Evolutionary conservation across 768 basidiomycete genomes (phyloP), one percentile per base, ranked within the genome.

Genomic region (Trametes elegans): DNA sequence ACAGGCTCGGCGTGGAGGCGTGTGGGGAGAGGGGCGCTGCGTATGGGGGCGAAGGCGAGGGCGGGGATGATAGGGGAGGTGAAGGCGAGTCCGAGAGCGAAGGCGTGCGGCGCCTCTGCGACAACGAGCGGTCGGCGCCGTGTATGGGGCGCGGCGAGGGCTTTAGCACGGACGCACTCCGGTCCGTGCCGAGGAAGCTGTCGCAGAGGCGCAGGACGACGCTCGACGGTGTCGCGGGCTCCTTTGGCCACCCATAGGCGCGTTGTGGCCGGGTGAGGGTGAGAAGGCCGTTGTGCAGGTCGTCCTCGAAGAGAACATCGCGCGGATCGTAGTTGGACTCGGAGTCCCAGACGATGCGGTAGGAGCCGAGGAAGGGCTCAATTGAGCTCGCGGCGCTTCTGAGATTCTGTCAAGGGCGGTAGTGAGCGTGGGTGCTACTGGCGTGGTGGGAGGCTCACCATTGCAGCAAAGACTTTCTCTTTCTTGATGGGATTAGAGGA

Each of bases 321-420:
- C 56, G 56, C 7, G 49, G 50, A 34, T 57, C 56, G 49, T 18
- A 45, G 49, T 47, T 41, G 44, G 49, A 57, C 38, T 52, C 44
- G 31, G 56, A 57, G 56, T 57, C 56, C 56, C 56, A 57, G 24
- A 57, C 56, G 56, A 57, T 57, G 56, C 38, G 49, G 50, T 57
- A 57, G n/a, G 49, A 48, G 44, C 56, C 56, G 50, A 57, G 56
- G 50, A 52, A 57, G 16, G 56, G 56, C 40, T 57, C 56, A 32
- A 57, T 44, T 11, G 56, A 47, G 44, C 24, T 48, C 1, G 39
- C 18, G 13, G 41, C 18, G 43, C 39, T 42, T 32, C 31, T 28
- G 43, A 34, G 7, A 34, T 34, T 57, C 56, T 57, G 56, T 35
- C 14, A 27, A 7, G 11, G 31, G 23, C 18, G 38, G 32, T 18